These are phyloP conservation scores for Aspergillus candidus DNA, from an alignment of 2,329 filamentous ascomycete species.

Conservation along the genomic window DNA sequence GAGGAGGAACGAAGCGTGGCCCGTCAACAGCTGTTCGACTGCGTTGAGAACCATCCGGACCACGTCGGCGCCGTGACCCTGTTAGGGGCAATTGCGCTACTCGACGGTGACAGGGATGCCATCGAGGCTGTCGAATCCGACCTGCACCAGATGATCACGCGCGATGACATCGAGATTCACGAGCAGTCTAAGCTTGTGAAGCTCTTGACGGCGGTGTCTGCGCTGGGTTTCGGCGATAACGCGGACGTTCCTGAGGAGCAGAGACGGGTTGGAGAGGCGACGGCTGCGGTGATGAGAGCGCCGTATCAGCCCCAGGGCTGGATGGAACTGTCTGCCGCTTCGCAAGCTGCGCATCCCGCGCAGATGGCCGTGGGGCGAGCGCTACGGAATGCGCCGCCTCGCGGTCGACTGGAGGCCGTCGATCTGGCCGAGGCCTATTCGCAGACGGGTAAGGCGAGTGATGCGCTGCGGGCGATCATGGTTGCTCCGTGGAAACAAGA, in stretches of 20 bases:
- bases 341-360: slow-evolving; percentile 51
- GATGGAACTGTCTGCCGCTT: slow-evolving; percentile 62
- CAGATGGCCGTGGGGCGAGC: slow-evolving; percentile 82
- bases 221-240: slow-evolving; percentile 46
- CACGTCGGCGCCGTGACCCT: slow-evolving; percentile 77
- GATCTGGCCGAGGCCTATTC: slow-evolving; percentile 69
- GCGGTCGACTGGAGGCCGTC: slow-evolving; percentile 59
- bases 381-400: slow-evolving; percentile 64
- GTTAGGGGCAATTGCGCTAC: slow-evolving; percentile 73
- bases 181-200: slow-evolving; percentile 67
- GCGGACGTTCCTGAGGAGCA: slow-evolving; percentile 40
- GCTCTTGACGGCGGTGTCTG: slow-evolving; percentile 68
- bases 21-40: slow-evolving; percentile 70
- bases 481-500: slow-evolving; percentile 69
- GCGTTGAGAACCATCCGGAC: slow-evolving; percentile 65
- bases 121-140: slow-evolving; percentile 75
- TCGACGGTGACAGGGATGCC: slow-evolving; percentile 73
- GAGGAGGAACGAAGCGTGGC: slow-evolving; percentile 69
- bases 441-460: slow-evolving; percentile 62
- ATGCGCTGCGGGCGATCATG: slow-evolving; percentile 72
- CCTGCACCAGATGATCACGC: slow-evolving; percentile 65
- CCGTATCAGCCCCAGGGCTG: slow-evolving; percentile 76
- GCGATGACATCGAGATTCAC: slow-evolving; percentile 54
- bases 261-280: slow-evolving; percentile 58
- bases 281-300: slow-evolving; percentile 71